Evolutionary conservation across 73 alveolate species (phyloP), one percentile per base, ranked within the genome.

Genomic region (Paramecium sexaurelia): DNA sequence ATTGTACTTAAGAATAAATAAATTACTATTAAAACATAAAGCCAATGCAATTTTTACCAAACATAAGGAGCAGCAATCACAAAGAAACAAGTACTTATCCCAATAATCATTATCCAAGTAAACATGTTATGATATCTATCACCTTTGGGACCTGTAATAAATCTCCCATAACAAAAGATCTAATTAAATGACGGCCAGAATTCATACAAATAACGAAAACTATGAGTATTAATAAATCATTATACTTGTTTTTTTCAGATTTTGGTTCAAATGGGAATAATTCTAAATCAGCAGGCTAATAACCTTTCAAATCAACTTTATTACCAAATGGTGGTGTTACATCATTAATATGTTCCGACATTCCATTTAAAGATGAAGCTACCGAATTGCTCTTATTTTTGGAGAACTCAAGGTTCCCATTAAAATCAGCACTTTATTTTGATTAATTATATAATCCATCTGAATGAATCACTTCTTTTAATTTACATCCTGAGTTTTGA

Each of bases 171-270:
- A 73, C 89, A 82, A 57, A 91, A 91, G 7, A 93, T 88, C 27
- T 78, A 37, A 68, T 93, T 93, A 20, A 89, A 90, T 22, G 95
- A 90, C 2, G 95, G 95, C 95, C 96, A 93, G 33, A 93, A 55
- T 82, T 92, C 88, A 40, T 91, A 91, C 20, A 91, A 13, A 37
- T 41, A 78, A 7, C 86, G 86, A 71, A 35, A 71, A 71, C 86
- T 71, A 11, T 8, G 20, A 71, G 19, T 35, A 15, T 10, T 2
- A 13, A 33, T 8, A 37, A 11, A 3, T 66, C 2, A 66, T 1
- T 36, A 27, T 71, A 71, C 86, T 71, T 71, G 86, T 36, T 71
- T 71, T 35, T 35, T 11, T 40, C 55, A 9, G 45, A 22, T 43
- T 78, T 78, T 15, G 39, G 33, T 78, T 78, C 33, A 40, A 24